Percentiles rank a stretch among this genome's conserved stretches.
These are phyloP conservation scores for Agapanthus africanus DNA, from an alignment of 106 monocot species.

Conservation along the genomic window DNA sequence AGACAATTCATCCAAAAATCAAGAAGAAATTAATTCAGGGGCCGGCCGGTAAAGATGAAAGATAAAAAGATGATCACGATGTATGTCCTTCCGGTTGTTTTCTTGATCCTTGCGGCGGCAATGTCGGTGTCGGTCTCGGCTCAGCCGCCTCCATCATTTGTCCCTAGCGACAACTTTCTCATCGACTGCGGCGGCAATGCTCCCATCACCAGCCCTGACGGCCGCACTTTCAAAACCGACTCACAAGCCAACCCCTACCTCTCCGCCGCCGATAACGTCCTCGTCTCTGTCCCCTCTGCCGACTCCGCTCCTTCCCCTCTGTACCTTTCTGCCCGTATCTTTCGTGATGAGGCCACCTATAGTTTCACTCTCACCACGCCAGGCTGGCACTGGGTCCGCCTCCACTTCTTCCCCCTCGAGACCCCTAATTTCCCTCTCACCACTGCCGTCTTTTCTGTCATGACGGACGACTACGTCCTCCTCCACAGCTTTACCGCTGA, in stretches of 20 bases:
- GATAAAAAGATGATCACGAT: not conserved
- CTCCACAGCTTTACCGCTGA: constrained; percentile 61
- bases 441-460: constrained; percentile 56
- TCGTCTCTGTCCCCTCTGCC: constrained; percentile 30
- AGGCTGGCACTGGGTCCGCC: constrained; percentile 84
- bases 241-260: constrained; percentile 44
- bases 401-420: constrained; percentile 67
- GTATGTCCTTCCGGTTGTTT: constrained; percentile 2
- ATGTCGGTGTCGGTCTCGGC: not conserved
- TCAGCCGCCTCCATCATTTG: constrained; percentile 15
- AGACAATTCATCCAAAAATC: too few species aligned
- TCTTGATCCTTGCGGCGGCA: not conserved
- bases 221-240: constrained; percentile 62
- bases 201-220: constrained; percentile 34
- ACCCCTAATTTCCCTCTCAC: constrained; percentile 39
- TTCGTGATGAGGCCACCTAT: constrained; percentile 59
- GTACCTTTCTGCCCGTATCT: constrained; percentile 71
- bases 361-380: constrained; percentile 51
- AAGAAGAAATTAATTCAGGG: not conserved
- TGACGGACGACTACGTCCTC: constrained; percentile 59
- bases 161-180: constrained; percentile 64
- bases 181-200: constrained; percentile 63
- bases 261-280: constrained; percentile 32
- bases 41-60: too few species aligned
- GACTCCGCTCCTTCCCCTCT: constrained; percentile 53